Conservation (phyloP, 1,284 basidiomycete genomes). For the Cutaneotrichosporon spelunceum region DNA sequence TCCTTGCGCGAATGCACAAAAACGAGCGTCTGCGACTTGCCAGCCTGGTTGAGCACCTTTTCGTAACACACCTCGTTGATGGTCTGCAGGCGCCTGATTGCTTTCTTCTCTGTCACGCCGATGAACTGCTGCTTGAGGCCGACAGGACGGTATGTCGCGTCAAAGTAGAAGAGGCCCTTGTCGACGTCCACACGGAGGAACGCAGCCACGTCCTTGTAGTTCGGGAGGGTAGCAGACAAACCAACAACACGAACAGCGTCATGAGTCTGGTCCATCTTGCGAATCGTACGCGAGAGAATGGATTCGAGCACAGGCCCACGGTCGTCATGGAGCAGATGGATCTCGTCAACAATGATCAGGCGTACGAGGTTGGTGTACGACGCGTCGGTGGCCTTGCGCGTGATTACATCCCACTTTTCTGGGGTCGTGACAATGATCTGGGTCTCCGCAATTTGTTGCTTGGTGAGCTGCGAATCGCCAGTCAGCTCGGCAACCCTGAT, state of each 20-base stretch:
- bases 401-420: constrained; percentile 99
- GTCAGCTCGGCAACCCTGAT: constrained; percentile 93
- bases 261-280: constrained; percentile 89
- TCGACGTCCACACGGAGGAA: constrained; percentile 93
- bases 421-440: constrained; percentile 99
- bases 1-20: constrained; percentile 99
- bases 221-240: constrained; percentile 92
- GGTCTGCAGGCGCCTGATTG: constrained; percentile 95
- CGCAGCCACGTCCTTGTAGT: constrained; percentile 97
- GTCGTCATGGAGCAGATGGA: constrained; percentile 95
- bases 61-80: constrained; percentile 99
- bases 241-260: constrained; percentile 93
- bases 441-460: constrained; percentile 93
- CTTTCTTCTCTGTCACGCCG: constrained; percentile 98
- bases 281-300: constrained; percentile 84
- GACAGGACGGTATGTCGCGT: constrained; percentile 88
- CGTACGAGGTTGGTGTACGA: constrained; percentile 96
- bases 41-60: constrained; percentile 90
- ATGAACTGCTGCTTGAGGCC: constrained; percentile 95
- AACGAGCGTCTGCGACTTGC: constrained; percentile 74
- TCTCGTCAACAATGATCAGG: constrained; percentile 97
- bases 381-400: constrained; percentile 94
- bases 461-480: constrained; percentile 96
- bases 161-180: constrained; percentile 96
- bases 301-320: constrained; percentile 96